These are phyloP conservation scores for Curvularia sp. DNA, from an alignment of 2,329 filamentous ascomycete species.

Conservation along the genomic window DNA sequence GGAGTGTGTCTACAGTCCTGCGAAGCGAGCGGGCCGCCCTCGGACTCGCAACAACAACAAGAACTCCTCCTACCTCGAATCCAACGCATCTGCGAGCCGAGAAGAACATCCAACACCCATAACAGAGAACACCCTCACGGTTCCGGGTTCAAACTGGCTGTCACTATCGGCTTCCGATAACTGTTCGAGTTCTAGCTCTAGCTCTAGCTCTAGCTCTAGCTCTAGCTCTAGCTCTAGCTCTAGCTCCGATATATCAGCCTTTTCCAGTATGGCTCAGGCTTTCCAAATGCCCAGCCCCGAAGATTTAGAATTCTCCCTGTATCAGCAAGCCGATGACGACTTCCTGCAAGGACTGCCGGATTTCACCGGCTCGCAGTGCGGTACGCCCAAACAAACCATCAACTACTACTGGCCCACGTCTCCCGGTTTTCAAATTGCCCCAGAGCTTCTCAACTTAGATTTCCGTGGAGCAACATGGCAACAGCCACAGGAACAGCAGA, in stretches of 20 bases:
- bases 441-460: conserved; percentile 6
- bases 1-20: conserved; percentile 15
- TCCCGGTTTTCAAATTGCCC: conserved; percentile 9
- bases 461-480: conserved; percentile 11
- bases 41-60: conserved; percentile 14
- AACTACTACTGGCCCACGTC: conserved; percentile 7
- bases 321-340: conserved; percentile 3
- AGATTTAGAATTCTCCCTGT: conserved; percentile 6
- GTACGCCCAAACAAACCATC: conserved; percentile 3
- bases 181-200: conserved; percentile 8
- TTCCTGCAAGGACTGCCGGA: conserved; percentile 8
- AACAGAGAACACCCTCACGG: not conserved
- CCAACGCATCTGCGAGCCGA: not conserved
- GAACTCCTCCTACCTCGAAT: not conserved
- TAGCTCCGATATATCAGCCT: conserved; percentile 4
- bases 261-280: conserved; percentile 1
- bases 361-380: conserved; percentile 5
- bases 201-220: conserved; percentile 10
- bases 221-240: conserved; percentile 9
- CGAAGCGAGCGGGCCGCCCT: conserved; percentile 13
- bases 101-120: conserved; percentile 2
- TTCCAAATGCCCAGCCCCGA: conserved; percentile 5
- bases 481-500: conserved; percentile 1
- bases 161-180: conserved; percentile 6
- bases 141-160: conserved; percentile 1